Base-by-base conservation (phyloP, 1,139 yeast genomes). In the Pichia sp. region DNA sequence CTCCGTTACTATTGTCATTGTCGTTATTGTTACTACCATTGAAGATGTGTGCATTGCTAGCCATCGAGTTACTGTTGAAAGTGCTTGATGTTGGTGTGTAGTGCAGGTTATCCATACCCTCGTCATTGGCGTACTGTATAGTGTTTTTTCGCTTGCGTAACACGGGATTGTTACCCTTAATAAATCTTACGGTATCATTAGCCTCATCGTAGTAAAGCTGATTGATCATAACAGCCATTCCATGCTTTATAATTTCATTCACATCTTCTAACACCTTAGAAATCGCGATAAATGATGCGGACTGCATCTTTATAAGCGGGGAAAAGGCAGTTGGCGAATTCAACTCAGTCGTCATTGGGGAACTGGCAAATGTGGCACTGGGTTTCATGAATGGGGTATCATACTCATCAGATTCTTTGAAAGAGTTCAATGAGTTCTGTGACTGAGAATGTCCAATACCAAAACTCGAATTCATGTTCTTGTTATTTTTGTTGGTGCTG, bases 381-480 rank as follows among this genome's bases (percentile, higher is more conserved):
- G 68, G 66, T 29, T 61, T 62, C 48, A 61, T 59, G 34, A 63
- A 45, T 6, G 68, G 68, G 3, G 68, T 63, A 31, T 51, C 47
- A 19, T 30, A 51, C 5, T 49, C 48, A 15, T 44, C 43, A 3
- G 45, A 10, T 11, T 42, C 46, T 4, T 44, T 34, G 8, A 36
- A 30, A 5, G 49, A 40, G 11, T 42, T 36, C 11, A 51, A 49
- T 8, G 54, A 51, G 40, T 49, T 41, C 15, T 51, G 54, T 26
- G 56, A 49, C n/a, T 53, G 41, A n/a, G 54, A 41, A 16, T 44
- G 49, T 29, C 42, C 34, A 13, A 43, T 30, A 8, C 34, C 34
- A 4, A 32, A 10, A 8, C 31, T 34, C 26, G 29, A 42, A 42
- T 16, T 26, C 31, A 15, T 16, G 34, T 19, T 51, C 36, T 42